Base-by-base conservation (phyloP, 768 basidiomycete species). In the Macrocybe gigantea region DNA sequence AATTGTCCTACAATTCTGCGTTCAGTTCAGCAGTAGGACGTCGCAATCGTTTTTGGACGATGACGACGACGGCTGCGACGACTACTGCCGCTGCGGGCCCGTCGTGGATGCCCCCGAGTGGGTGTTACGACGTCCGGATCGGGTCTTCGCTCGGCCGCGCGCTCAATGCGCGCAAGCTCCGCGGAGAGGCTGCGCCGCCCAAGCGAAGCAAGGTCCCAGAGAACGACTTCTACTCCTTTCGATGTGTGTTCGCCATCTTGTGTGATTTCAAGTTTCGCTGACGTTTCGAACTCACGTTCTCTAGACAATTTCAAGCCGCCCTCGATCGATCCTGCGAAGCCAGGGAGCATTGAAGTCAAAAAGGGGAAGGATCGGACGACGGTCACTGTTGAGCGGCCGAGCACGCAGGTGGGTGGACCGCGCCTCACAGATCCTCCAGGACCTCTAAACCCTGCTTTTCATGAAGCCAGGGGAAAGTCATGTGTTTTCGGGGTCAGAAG, bases 281-380 rank as follows among this genome's bases (percentile, higher is more conserved):
- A 22, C 1, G 22, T 42, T 37, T 33, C 33, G 40, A 13, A 6
- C 35, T 15, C 50, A 12, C 53, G 15, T 11, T 14, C 7, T 30
- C 32, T 56, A 92, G 89, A 88, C 56, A 82, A 83, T 54, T 88
- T 88, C 66, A 86, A 80, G 60, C 86, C 90, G 2, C 73, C 77
- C 45, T 81, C 84, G 5, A 73, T 90, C 38, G 86, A 91, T 58
- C 54, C 72, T 15, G 70, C 75, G 2, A 83, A 77, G 54, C 75
- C 83, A 33, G 88, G 87, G 12, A 74, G 73, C 30, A 74, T 90
- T 33, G 78, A 84, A 45, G 74, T 85, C 38, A 78, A 70, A 57
- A 74, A 73, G 52, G 71, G 72, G 6, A 69, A 70, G 52, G 82
- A 82, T 15, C 65, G 64, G 9, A 78, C 74, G 7, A 72, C 57